Conservation (phyloP, 129 eudicot species). For the Centella asiatica region DNA sequence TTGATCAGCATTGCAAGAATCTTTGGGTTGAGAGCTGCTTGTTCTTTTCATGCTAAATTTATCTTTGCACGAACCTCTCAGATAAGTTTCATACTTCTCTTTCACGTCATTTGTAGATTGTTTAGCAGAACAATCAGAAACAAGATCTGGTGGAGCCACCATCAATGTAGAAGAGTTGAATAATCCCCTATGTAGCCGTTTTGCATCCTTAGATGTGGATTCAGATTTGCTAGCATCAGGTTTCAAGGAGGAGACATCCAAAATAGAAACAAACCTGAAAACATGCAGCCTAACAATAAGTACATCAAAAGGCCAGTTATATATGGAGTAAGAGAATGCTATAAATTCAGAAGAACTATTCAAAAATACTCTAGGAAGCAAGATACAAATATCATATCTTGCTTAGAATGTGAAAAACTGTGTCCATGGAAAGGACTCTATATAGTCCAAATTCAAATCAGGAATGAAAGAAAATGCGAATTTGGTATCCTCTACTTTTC, state of each 20-base stretch:
- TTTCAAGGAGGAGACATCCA: constrained; percentile 74
- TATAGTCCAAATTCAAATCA: background rate
- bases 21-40: constrained; percentile 12
- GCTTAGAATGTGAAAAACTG: background rate
- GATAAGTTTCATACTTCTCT: constrained; percentile 28
- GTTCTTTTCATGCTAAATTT: constrained; percentile 24
- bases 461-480: background rate
- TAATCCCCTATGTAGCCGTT: constrained; percentile 34
- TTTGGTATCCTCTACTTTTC: too few relatives aligned
- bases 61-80: constrained; percentile 17
- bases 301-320: background rate
- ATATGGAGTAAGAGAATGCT: background rate
- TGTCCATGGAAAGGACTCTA: background rate
- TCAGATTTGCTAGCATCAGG: constrained; percentile 56
- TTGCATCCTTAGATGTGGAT: constrained; percentile 21
- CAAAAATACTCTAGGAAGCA: too few relatives aligned
- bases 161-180: constrained; percentile 73
- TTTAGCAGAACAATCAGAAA: constrained; percentile 30
- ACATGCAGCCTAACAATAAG: background rate
- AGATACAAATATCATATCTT: background rate
- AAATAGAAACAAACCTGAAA: constrained; percentile 75
- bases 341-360: background rate
- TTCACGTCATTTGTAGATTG: constrained; percentile 18
- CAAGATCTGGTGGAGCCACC: constrained; percentile 53
- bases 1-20: constrained; percentile 20